Base-by-base conservation (phyloP, 768 basidiomycete species). In the Polyporus arcularius region DNA sequence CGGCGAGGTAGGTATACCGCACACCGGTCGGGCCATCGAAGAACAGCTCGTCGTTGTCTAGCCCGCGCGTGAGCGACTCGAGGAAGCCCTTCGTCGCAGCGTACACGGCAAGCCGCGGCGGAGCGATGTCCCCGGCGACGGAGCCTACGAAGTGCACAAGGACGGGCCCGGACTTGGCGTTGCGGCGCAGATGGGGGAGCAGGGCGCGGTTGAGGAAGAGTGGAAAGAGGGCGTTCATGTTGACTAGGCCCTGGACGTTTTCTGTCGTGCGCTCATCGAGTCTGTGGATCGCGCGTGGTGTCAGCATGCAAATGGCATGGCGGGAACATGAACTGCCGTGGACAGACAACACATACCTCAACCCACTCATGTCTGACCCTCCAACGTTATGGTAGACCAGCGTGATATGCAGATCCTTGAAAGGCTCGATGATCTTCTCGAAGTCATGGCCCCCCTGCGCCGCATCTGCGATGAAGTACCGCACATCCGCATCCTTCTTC, bases 331-430 rank as follows among this genome's bases (percentile, higher is more conserved):
- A 45, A 11, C 11, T 11, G 35, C 7, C 35, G 35, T 35, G 6
- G 7, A 35, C 4, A 16, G 43, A 21, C 14, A 5, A 8, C 4
- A 61, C 67, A 11, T 15, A 71, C 71, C 58, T 65, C 32, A 64
- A 47, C 2, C 48, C 48, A 40, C 45, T 55, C 11, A 55, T 50
- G 4, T 56, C 55, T 1, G 53, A 57, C 14, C 64, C 60, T 1
- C 70, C 70, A 11, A 70, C 71, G 57, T 72, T 72, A 60, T 72
- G 61, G 4, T 71, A 38, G 21, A 72, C 60, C 15, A 69, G 40
- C 4, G 71, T 71, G 47, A 72, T 67, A 57, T 72, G 62, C 28
- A 72, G 47, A n/a, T 64, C 67, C 39, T 61, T 65, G 58, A 63
- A 70, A 6, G 63, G 66, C 53, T 48, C 66, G 12, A 68, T 40